Evolutionary conservation across 2,329 filamentous ascomycete species (phyloP).

Genomic region (Fusarium irregulare): DNA sequence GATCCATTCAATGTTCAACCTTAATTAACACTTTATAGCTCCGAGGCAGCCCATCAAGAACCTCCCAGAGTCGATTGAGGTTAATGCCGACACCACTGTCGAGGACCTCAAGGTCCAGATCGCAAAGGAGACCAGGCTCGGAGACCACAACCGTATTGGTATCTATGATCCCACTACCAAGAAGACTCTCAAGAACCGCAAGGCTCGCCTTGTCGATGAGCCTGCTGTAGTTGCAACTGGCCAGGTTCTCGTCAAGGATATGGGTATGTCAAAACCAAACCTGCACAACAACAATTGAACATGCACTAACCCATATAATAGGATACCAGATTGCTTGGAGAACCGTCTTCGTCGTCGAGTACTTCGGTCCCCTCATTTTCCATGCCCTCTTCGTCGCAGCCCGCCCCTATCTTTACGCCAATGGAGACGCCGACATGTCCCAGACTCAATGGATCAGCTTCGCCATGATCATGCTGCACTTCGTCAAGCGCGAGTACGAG

Average conservation of each 20-base stretch:
- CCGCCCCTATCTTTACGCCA: slow-evolving; percentile 71
- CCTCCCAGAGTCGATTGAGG: slow-evolving; percentile 63
- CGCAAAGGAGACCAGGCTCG: slow-evolving; percentile 62
- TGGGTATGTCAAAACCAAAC: slow-evolving; percentile 70
- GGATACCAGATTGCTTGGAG: slow-evolving; percentile 91
- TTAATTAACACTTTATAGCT: slow-evolving; percentile 46
- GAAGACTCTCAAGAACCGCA: slow-evolving; percentile 72
- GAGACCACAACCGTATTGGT: slow-evolving; percentile 71
- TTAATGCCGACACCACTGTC: slow-evolving; percentile 64
- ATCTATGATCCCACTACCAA: slow-evolving; percentile 70
- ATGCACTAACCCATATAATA: slow-evolving; percentile 51
- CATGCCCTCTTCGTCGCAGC: slow-evolving; percentile 79
- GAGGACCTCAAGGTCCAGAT: slow-evolving; percentile 69
- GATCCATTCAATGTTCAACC: neutral
- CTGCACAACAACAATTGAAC: neutral
- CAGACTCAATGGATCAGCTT: slow-evolving; percentile 79
- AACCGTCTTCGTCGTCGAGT: slow-evolving; percentile 95
- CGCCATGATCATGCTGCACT: slow-evolving; percentile 81
- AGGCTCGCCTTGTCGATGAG: slow-evolving; percentile 63
- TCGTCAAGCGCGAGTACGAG: slow-evolving; percentile 94
- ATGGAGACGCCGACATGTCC: slow-evolving; percentile 63
- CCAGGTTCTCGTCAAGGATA: slow-evolving; percentile 88
- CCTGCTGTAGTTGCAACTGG: slow-evolving; percentile 60
- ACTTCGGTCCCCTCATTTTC: slow-evolving; percentile 89
- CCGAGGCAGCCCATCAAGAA: slow-evolving; percentile 64